Conservation (phyloP, 371 early-diverging fungal genomes). For the Mycotypha africana region DNA sequence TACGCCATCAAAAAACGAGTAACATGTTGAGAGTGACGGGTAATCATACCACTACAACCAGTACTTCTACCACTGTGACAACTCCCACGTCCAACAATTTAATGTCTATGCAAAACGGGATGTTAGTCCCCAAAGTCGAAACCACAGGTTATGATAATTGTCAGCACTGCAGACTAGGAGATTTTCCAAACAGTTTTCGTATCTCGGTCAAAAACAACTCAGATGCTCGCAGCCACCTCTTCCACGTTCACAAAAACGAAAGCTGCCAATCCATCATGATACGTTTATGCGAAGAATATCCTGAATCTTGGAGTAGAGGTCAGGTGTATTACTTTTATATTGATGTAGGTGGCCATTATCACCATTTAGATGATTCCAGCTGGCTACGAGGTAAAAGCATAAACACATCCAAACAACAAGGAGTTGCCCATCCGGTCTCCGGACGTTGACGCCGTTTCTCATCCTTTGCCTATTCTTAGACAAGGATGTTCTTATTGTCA, state of each 20-base stretch:
- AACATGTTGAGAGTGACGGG: too few species aligned
- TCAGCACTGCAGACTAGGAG: slow-evolving; percentile 5
- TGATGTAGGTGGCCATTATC: slow-evolving; percentile 36
- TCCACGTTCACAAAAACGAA: slow-evolving; percentile 27
- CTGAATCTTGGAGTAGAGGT: slow-evolving; percentile 18
- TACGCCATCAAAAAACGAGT: too few species aligned
- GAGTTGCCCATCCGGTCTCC: too few species aligned
- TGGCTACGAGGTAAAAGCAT: slow-evolving; percentile 32
- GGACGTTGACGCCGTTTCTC: too few species aligned
- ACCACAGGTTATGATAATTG: not conserved
- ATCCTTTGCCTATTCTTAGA: slow-evolving; percentile 10
- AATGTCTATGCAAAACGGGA: too few species aligned
- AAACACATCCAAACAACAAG: not conserved
- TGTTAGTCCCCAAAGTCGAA: not conserved
- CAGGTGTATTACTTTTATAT: slow-evolving; percentile 30
- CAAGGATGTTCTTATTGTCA: slow-evolving; percentile 29
- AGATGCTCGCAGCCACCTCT: slow-evolving; percentile 2
- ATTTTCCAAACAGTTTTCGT: slow-evolving; percentile 3
- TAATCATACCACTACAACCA: too few species aligned
- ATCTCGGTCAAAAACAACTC: slow-evolving; percentile 6
- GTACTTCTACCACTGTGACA: too few species aligned
- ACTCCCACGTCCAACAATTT: too few species aligned
- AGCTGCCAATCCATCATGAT: slow-evolving; percentile 16
- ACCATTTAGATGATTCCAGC: slow-evolving; percentile 21
- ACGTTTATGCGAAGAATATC: slow-evolving; percentile 20